Conservation (phyloP, 2,329 filamentous ascomycete genomes). For the Drechslerella coelobrocha region DNA sequence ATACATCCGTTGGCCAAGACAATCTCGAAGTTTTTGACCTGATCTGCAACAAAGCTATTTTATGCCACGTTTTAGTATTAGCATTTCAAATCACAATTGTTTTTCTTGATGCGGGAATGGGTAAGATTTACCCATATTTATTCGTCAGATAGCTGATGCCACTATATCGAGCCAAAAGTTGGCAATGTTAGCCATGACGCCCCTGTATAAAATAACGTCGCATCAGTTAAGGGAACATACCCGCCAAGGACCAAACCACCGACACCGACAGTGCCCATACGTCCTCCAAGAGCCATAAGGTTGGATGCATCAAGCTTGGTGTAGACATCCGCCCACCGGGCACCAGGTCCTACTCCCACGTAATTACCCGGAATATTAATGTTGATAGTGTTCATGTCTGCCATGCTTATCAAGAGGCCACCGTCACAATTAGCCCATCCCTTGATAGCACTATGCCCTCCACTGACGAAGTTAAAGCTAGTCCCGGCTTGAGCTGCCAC, state of each 20-base stretch:
- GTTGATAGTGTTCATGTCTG: conserved; percentile 17
- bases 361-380: conserved; percentile 1
- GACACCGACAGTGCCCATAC: conserved; percentile 42
- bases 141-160: conserved; percentile 44
- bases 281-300: conserved; percentile 30
- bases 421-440: conserved; percentile 41
- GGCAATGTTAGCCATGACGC: not conserved
- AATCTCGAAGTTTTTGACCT: conserved; percentile 62
- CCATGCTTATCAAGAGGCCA: conserved; percentile 30
- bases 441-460: conserved; percentile 45
- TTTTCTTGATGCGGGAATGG: no score
- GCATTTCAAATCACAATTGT: no score
- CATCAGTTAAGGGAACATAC: conserved; percentile 8
- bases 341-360: conserved; percentile 16
- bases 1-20: conserved; percentile 62
- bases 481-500: conserved; percentile 7
- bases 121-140: conserved; percentile 32
- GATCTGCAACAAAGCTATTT: conserved; percentile 56
- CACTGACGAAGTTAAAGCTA: conserved; percentile 40
- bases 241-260: conserved; percentile 33
- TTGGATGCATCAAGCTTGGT: conserved; percentile 10
- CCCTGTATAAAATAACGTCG: not conserved
- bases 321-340: conserved; percentile 30
- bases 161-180: not conserved
- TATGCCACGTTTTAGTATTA: not conserved